phyloP scores from a whole-genome alignment of 345 rosid species.

The Syzygium jambos region DNA sequence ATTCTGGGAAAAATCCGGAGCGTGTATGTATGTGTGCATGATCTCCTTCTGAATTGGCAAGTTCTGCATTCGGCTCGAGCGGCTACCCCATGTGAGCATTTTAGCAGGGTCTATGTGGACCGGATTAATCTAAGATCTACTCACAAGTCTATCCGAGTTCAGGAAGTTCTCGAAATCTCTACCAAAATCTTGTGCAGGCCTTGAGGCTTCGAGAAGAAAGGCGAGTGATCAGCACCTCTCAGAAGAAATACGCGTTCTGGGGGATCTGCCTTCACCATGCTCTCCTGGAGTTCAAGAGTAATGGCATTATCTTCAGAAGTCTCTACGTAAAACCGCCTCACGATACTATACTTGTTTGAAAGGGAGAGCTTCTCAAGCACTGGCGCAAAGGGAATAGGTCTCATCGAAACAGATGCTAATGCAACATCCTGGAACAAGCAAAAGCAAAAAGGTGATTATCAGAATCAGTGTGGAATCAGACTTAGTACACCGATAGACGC shows the following conservation, averaged over 20 bases:
- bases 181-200: slow-evolving; percentile 77
- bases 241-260: slow-evolving; percentile 71
- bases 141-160: slow-evolving; percentile 7
- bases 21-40: not conserved
- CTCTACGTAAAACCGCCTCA: slow-evolving; percentile 75
- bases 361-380: slow-evolving; percentile 84
- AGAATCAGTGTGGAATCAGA: not conserved
- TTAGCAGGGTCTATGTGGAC: not conserved
- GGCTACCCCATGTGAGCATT: not conserved
- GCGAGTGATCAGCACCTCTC: slow-evolving; percentile 95
- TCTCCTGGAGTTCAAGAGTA: slow-evolving; percentile 59
- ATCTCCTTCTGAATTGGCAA: not conserved
- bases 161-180: slow-evolving; percentile 61
- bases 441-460: not conserved
- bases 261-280: slow-evolving; percentile 66
- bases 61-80: not conserved
- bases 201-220: slow-evolving; percentile 99
- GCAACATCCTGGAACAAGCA: slow-evolving; percentile 62
- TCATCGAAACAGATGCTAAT: slow-evolving; percentile 90
- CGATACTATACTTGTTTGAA: slow-evolving; percentile 66
- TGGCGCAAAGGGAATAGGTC: slow-evolving; percentile 89
- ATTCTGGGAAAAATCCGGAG: not conserved
- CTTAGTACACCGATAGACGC: not conserved
- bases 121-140: not conserved
- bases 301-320: slow-evolving; percentile 80